Base-by-base conservation (phyloP, 2,329 filamentous ascomycete species). In the Alternaria triticina region DNA sequence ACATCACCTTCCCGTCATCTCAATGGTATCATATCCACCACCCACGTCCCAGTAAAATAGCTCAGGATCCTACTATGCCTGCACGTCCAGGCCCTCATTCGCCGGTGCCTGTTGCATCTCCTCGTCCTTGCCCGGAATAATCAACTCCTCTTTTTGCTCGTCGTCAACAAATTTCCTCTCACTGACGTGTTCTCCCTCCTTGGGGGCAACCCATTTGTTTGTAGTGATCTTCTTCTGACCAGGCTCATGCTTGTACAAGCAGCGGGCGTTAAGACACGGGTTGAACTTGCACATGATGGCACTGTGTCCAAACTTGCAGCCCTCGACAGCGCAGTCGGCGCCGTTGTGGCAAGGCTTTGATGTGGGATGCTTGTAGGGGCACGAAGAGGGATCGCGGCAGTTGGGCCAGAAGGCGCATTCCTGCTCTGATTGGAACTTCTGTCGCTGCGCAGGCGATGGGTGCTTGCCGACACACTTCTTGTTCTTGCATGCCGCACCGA, bases 401-500 rank as follows among this genome's bases (percentile, higher is more conserved):
- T 96, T 93, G 62, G 94, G 93, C 80, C 89, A 97, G 85, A 94
- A 97, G 76, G 91, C 93, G 87, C 94, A 97, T 74, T 96, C 90
- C 79, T 92, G 89, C 79, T 96, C 91, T 62, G 89, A 87, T 81
- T 97, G 91, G 77, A 95, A 92, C 25, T 90, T 89, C 55, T 88
- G 83, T 78, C 89, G 92, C 71, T 91, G 87, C 6, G 95, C 94
- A 1, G 96, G 96, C 7, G 94, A 97, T 3, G 96, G 96, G 80
- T 99, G 96, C 62, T 93, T 92, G 28, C 88, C 94, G 9, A 91
- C 92, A 77, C 96, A 99, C 83, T 98, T 98, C 74, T 89, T 87
- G 85, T 98, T 99, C 83, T 96, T 97, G 88, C 96, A 99, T 9
- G 94, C 94, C 3, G 89, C 93, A 20, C 94, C 95, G 73, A 92